Conservation (phyloP, 768 basidiomycete species). For the Lentinula sp. region DNA sequence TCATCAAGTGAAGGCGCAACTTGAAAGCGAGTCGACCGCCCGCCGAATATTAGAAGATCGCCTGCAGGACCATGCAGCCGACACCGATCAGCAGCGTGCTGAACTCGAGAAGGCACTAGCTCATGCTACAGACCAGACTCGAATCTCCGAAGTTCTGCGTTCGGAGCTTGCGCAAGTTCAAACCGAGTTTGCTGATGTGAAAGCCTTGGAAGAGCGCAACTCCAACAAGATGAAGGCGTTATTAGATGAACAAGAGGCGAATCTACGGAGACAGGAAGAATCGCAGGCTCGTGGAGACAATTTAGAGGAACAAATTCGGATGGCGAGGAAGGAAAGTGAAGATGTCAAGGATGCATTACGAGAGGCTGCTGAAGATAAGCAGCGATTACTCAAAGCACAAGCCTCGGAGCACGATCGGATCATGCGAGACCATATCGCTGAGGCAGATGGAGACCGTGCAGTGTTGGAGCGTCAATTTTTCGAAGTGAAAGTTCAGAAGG, state of each 20-base stretch:
- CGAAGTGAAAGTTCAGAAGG: slow-evolving; percentile 60
- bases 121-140: slow-evolving; percentile 65
- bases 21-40: slow-evolving; percentile 57
- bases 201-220: slow-evolving; percentile 59
- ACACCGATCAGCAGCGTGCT: slow-evolving; percentile 49
- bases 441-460: slow-evolving; percentile 91
- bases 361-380: slow-evolving; percentile 72
- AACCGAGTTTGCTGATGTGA: slow-evolving; percentile 62
- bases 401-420: slow-evolving; percentile 58
- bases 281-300: slow-evolving; percentile 71
- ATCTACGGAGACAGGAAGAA: slow-evolving; percentile 66
- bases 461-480: slow-evolving; percentile 86
- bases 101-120: slow-evolving; percentile 52
- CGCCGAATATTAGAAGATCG: slow-evolving; percentile 61
- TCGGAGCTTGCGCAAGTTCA: slow-evolving; percentile 58
- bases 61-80: slow-evolving; percentile 47
- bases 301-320: slow-evolving; percentile 68
- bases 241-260: slow-evolving; percentile 71
- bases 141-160: slow-evolving; percentile 49
- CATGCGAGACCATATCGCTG: slow-evolving; percentile 84
- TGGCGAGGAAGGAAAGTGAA: slow-evolving; percentile 65
- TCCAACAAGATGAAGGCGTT: slow-evolving; percentile 56
- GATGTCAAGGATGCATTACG: slow-evolving; percentile 62
- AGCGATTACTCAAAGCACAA: slow-evolving; percentile 65
- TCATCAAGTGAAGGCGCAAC: slow-evolving; percentile 51